Base-by-base conservation (phyloP, 345 rosid species). In the Lepidium aucheri region DNA sequence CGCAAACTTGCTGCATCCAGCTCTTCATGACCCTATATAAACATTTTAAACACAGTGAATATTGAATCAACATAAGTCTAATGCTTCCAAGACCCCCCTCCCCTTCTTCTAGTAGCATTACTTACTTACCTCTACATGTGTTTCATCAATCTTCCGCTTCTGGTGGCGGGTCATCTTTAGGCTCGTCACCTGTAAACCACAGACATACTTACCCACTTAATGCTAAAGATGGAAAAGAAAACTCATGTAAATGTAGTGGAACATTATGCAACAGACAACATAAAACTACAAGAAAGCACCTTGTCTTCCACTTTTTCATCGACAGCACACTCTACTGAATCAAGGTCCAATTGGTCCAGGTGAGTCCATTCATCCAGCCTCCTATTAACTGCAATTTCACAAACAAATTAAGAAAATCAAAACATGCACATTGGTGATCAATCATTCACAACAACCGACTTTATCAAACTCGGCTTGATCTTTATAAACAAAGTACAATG, bases 91-190 rank as follows among this genome's bases (percentile, higher is more conserved):
- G 18, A 55, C 16, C 26, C 1, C 4, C 42, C 66, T 1, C 7
- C 32, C 32, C 32, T 6, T 0, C 30, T 49, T 67, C 20, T 22
- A 24, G 9, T 12, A 1, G 5, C 33, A 43, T 22, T 28, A 13
- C 32, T 50, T 15, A 60, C 73, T 47, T 58, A 88, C 97, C 87
- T 93, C 97, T 0, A 88, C 96, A 44, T 93, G 98, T 3, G 97
- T 93, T 82, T 90, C 98, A 69, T 93, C 98, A 64, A 93, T 93
- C 84, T 93, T 93, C 53, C 97, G 81, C 54, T 90, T 93, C 81
- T 93, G 98, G 80, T 93, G 98, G 24, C 97, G 94, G 3, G 98
- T 90, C 98, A 93, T 93, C 77, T 93, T 93, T 78, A 93, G 76
- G 74, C 97, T 87, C 39, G 97, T 86, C 40, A 93, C 98, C 98